Conservation (phyloP, 257 asterid species). For the Solanum rostratum region DNA sequence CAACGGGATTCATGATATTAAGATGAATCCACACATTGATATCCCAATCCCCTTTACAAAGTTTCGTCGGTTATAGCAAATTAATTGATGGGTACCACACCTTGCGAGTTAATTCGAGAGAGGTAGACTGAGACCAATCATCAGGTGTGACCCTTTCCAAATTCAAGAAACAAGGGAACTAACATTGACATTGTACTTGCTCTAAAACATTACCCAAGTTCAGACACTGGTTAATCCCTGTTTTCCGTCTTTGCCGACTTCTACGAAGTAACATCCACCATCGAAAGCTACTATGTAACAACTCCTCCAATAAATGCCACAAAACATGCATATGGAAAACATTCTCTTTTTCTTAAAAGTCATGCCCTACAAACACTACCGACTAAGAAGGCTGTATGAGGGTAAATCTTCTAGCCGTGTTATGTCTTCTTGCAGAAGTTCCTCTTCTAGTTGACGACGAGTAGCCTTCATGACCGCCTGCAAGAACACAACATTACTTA, state of each 20-base stretch:
- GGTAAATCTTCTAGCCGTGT: constrained; percentile 79
- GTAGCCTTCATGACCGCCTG: constrained; percentile 99
- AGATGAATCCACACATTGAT: background rate
- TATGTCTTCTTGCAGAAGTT: constrained; percentile 74
- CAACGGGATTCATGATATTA: background rate
- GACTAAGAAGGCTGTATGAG: constrained; percentile 66
- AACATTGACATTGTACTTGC: background rate
- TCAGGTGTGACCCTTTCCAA: background rate
- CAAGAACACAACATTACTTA: background rate
- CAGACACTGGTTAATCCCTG: background rate
- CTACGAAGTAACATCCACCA: background rate
- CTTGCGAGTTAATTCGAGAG: background rate
- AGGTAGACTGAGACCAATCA: background rate
- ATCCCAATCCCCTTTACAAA: background rate
- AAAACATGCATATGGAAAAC: constrained; percentile 8
- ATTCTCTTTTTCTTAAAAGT: constrained; percentile 5
- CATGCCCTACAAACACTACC: constrained; percentile 22
- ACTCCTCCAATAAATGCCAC: background rate
- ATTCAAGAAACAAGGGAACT: background rate
- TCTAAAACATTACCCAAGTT: background rate
- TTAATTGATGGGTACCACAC: background rate
- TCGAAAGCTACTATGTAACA: background rate
- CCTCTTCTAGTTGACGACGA: constrained; percentile 88
- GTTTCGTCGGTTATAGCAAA: background rate
- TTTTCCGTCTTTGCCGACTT: background rate